A percentile compares a stretch with the other conserved stretches of the same genome.
Evolutionary conservation across 2,329 filamentous ascomycete genomes (phyloP).

Genomic region (Ophiocordyceps camponoti-saundersi): DNA sequence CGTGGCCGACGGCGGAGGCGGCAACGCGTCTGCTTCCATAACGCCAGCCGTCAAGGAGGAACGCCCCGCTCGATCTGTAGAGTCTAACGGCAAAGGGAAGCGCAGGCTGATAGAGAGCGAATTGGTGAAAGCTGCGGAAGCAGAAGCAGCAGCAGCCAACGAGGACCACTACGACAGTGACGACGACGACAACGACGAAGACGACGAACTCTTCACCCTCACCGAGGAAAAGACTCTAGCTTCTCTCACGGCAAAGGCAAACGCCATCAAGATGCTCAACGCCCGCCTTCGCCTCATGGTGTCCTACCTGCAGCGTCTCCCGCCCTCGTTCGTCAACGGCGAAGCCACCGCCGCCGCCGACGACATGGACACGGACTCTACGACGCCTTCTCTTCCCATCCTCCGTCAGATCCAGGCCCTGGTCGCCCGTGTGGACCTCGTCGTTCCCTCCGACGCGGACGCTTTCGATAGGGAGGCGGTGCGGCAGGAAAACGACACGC

Average conservation of each 20-base stretch:
- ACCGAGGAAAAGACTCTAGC: constrained; percentile 46
- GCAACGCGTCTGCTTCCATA: constrained; percentile 50
- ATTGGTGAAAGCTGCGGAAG: too few relatives aligned
- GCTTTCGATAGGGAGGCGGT: constrained; percentile 55
- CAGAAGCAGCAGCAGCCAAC: constrained; percentile 12
- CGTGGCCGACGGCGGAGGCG: constrained; percentile 60
- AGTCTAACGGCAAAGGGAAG: constrained; percentile 36
- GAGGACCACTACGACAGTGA: constrained; percentile 18
- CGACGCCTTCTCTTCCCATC: constrained; percentile 46
- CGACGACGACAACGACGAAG: constrained; percentile 24
- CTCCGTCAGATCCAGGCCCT: constrained; percentile 81
- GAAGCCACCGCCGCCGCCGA: constrained; percentile 15
- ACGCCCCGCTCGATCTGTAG: constrained; percentile 22
- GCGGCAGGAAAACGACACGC: constrained; percentile 70
- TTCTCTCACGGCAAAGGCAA: constrained; percentile 68
- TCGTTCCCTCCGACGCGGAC: constrained; percentile 52
- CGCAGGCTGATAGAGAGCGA: constrained; percentile 19
- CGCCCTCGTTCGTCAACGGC: constrained; percentile 43
- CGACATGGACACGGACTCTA: constrained; percentile 18
- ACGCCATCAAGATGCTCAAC: constrained; percentile 87
- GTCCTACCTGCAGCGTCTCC: constrained; percentile 60
- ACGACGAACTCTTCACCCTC: constrained; percentile 25
- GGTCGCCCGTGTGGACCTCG: constrained; percentile 64
- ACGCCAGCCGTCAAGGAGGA: constrained; percentile 21
- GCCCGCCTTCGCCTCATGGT: constrained; percentile 55